Conservation (phyloP, 139 green algal genomes). For the Chlorella sp. region DNA sequence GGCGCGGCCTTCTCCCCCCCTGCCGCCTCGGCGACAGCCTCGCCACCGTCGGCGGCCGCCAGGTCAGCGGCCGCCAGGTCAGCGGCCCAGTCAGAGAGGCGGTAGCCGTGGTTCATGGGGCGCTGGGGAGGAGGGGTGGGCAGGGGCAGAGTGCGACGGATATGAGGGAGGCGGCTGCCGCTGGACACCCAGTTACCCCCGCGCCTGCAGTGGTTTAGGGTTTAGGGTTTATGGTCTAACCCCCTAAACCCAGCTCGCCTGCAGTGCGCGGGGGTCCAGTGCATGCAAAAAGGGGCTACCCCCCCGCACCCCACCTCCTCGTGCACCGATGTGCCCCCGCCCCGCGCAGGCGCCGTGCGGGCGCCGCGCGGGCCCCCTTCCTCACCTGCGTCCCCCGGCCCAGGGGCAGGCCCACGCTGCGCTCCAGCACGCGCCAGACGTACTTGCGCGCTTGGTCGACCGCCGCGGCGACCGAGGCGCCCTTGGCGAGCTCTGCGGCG, state of each 20-base stretch:
- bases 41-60: neutral
- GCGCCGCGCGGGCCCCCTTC: too few relatives aligned
- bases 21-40: slow-evolving; percentile 13
- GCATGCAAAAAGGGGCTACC: too few relatives aligned
- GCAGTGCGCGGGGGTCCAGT: too few relatives aligned
- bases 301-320: too few relatives aligned
- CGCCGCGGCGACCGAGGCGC: slow-evolving; percentile 51
- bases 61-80: slow-evolving; percentile 2
- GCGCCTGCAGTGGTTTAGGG: too few relatives aligned
- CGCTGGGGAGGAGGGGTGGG: slow-evolving; percentile 40
- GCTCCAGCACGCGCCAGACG: slow-evolving; percentile 62
- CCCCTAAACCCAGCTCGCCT: too few relatives aligned
- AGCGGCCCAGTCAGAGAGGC: slow-evolving; percentile 25
- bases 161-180: neutral
- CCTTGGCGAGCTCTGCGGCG: slow-evolving; percentile 86
- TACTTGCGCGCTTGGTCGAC: slow-evolving; percentile 65
- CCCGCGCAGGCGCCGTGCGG: too few relatives aligned
- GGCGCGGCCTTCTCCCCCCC: neutral
- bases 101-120: slow-evolving; percentile 77
- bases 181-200: too few relatives aligned
- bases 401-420: slow-evolving; percentile 54
- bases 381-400: slow-evolving; percentile 58
- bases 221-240: too few relatives aligned
- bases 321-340: too few relatives aligned
- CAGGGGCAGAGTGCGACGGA: neutral